phyloP scores from a whole-genome alignment of 176 grass and related monocot genomes.

The Avena sativa region DNA sequence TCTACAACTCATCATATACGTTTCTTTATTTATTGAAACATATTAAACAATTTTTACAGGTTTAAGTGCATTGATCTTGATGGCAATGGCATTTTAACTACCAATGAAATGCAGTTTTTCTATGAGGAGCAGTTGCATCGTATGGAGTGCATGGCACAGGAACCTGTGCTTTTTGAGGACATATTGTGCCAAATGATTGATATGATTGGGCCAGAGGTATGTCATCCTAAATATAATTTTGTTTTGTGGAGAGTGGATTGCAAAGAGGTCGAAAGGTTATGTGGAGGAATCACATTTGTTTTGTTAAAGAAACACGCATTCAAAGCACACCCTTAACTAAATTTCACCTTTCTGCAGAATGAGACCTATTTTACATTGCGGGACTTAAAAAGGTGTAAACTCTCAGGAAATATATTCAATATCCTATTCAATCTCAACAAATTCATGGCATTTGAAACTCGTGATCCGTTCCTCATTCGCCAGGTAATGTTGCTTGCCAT shows the following conservation, averaged over 20 bases:
- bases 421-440: slow-evolving; percentile 99
- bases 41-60: slow-evolving; percentile 56
- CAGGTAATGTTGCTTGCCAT: slow-evolving; percentile 63
- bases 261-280: not conserved
- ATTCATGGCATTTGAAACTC: slow-evolving; percentile 99
- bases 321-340: slow-evolving; percentile 10
- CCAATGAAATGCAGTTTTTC: slow-evolving; percentile 99
- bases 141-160: slow-evolving; percentile 99
- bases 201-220: slow-evolving; percentile 98
- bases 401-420: slow-evolving; percentile 99
- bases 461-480: slow-evolving; percentile 98
- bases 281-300: slow-evolving; percentile 18
- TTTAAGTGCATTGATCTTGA: slow-evolving; percentile 99
- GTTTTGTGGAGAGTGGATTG: slow-evolving; percentile 12
- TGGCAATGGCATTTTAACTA: slow-evolving; percentile 92
- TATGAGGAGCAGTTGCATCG: slow-evolving; percentile 99
- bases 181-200: slow-evolving; percentile 99
- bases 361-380: slow-evolving; percentile 81
- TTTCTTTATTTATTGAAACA: slow-evolving; percentile 33
- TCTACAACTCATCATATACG: not conserved
- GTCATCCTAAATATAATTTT: slow-evolving; percentile 36
- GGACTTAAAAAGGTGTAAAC: slow-evolving; percentile 89
- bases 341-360: slow-evolving; percentile 70
- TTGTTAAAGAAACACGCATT: slow-evolving; percentile 13
- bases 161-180: slow-evolving; percentile 98